These are phyloP conservation scores for Nasturtium officinale DNA, from an alignment of 345 rosid genomes.

Conservation along the genomic window DNA sequence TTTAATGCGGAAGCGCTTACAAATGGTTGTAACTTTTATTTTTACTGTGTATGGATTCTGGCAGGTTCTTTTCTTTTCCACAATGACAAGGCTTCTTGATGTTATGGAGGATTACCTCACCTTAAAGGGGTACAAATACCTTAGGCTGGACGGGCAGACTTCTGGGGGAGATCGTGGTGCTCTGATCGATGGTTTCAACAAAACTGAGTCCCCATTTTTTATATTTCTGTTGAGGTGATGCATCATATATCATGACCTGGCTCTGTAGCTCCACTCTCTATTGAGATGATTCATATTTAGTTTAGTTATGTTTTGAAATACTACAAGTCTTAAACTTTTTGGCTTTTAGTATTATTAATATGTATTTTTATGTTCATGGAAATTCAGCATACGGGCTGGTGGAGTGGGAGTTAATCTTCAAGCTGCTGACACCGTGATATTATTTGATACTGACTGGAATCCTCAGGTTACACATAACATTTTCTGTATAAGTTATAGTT, in stretches of 20 bases:
- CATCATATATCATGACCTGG: conserved; percentile 37
- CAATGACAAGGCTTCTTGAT: conserved; percentile 97
- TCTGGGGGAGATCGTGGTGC: conserved; percentile 81
- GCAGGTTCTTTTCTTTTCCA: conserved; percentile 72
- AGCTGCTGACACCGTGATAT: conserved; percentile 90
- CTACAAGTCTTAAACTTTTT: background rate
- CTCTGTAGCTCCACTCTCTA: background rate
- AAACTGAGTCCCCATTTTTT: conserved; percentile 65
- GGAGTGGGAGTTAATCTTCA: conserved; percentile 96
- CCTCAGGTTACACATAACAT: conserved; percentile 64
- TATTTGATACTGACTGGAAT: conserved; percentile 96
- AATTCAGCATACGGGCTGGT: conserved; percentile 85
- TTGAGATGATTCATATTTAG: conserved; percentile 2
- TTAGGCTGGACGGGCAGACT: conserved; percentile 85
- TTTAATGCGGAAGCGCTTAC: conserved; percentile 14
- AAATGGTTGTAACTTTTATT: background rate
- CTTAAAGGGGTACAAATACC: conserved; percentile 69
- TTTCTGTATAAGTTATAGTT: conserved; percentile 2
- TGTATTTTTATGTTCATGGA: conserved; percentile 19
- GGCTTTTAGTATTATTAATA: background rate
- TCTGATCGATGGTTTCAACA: conserved; percentile 74
- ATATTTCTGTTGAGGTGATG: conserved; percentile 74
- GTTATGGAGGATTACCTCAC: conserved; percentile 89
- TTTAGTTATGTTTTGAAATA: conserved; percentile 5
- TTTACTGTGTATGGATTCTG: background rate